Evolutionary conservation across 2,329 filamentous ascomycete species (phyloP).

Genomic region (Sarocladium strictum): DNA sequence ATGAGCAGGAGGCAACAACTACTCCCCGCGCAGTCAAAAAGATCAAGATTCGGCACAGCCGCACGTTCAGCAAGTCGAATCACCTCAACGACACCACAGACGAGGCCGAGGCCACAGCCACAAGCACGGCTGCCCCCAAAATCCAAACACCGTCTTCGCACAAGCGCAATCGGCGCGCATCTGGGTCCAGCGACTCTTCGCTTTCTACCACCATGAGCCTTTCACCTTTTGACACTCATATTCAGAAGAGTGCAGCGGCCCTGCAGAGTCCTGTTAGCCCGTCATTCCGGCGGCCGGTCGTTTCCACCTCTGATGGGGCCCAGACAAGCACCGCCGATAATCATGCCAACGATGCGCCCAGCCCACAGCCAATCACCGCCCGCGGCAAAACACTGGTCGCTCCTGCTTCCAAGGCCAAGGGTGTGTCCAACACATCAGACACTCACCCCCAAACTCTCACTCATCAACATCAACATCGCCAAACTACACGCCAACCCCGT

Average conservation of each 20-base stretch:
- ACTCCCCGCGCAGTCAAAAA: conserved; percentile 28
- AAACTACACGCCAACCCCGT: background rate
- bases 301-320: conserved; percentile 15
- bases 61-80: conserved; percentile 12
- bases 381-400: conserved; percentile 33
- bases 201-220: conserved; percentile 33
- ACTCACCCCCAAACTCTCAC: conserved; percentile 26
- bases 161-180: conserved; percentile 28
- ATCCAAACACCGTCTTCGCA: conserved; percentile 28
- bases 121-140: conserved; percentile 12
- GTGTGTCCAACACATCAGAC: conserved; percentile 27
- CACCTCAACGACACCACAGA: conserved; percentile 8
- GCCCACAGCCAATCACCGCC: conserved; percentile 33
- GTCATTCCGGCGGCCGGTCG: conserved; percentile 19
- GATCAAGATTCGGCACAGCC: conserved; percentile 22
- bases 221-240: conserved; percentile 24
- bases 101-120: background rate
- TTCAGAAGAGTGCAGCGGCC: background rate
- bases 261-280: conserved; percentile 17
- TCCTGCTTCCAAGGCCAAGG: conserved; percentile 22
- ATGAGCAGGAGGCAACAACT: conserved; percentile 4
- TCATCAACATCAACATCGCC: conserved; percentile 1
- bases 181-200: conserved; percentile 36
- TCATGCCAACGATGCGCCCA: conserved; percentile 27
- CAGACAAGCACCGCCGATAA: conserved; percentile 6